A percentile compares a stretch with the other conserved stretches of the same genome.
phyloP scores from a whole-genome alignment of 306 rosid species.

The Rosa chinensis region DNA sequence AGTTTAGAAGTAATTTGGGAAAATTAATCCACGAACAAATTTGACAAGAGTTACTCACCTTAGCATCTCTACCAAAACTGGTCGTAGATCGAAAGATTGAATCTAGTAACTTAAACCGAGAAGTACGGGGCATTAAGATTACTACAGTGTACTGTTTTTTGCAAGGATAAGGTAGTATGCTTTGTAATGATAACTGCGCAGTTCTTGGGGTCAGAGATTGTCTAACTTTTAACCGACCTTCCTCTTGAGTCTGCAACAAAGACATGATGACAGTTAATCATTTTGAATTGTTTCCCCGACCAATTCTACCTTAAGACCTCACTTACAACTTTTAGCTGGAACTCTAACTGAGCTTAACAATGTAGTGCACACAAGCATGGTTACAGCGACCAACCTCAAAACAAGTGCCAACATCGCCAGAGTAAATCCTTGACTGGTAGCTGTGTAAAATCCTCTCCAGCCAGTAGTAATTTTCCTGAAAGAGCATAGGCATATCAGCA shows the following conservation, averaged over 20 bases:
- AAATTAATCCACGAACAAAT: neutral
- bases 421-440: constrained; percentile 87
- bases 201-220: constrained; percentile 56
- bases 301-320: neutral
- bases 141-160: constrained; percentile 79
- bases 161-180: constrained; percentile 82
- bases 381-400: constrained; percentile 64
- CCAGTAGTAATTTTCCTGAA: constrained; percentile 95
- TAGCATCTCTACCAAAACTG: constrained; percentile 51
- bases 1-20: neutral
- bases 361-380: neutral
- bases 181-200: constrained; percentile 68
- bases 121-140: constrained; percentile 72
- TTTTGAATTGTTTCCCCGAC: neutral
- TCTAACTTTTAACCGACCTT: constrained; percentile 75
- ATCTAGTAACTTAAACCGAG: constrained; percentile 53
- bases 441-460: constrained; percentile 89
- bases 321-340: neutral
- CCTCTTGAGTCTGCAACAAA: constrained; percentile 64
- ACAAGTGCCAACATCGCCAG: constrained; percentile 72
- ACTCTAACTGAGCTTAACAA: neutral
- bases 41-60: constrained; percentile 44
- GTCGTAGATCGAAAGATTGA: constrained; percentile 52
- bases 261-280: constrained; percentile 6
- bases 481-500: constrained; percentile 38